Conservation (phyloP, 208 protist genomes). For the Leptomonas pyrrhocoris region DNA sequence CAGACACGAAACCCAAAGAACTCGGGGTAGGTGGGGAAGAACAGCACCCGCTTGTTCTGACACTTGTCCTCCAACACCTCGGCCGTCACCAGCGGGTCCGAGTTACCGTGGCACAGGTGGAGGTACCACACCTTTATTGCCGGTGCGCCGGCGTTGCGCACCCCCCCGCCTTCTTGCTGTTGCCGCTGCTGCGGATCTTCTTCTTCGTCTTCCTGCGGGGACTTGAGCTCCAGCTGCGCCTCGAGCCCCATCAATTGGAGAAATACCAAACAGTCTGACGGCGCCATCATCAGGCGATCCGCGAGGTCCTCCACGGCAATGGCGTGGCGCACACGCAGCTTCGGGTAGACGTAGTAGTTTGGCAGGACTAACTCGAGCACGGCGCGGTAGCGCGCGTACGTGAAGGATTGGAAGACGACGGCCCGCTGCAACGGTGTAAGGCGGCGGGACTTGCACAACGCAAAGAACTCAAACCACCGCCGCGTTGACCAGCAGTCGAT, state of each 20-base stretch:
- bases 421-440: constrained; percentile 74
- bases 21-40: constrained; percentile 61
- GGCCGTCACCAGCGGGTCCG: constrained; percentile 44
- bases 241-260: constrained; percentile 66
- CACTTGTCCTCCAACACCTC: constrained; percentile 59
- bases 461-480: constrained; percentile 81
- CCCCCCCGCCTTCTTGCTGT: background rate
- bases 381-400: constrained; percentile 80
- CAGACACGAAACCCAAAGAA: constrained; percentile 81
- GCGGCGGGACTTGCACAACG: constrained; percentile 43
- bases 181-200: background rate
- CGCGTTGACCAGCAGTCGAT: constrained; percentile 73
- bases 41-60: constrained; percentile 51
- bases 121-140: constrained; percentile 22
- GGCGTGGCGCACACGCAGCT: constrained; percentile 54
- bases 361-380: constrained; percentile 81
- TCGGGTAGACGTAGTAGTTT: constrained; percentile 66
- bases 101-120: constrained; percentile 30
- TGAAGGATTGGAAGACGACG: constrained; percentile 85
- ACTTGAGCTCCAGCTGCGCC: constrained; percentile 23
- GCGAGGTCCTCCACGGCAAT: constrained; percentile 52
- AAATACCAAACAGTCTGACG: constrained; percentile 59
- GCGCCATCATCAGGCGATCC: constrained; percentile 53
- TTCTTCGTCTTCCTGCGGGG: background rate
- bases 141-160: background rate